Conservation (phyloP, 1,284 basidiomycete species). For the Naganishia sp. region DNA sequence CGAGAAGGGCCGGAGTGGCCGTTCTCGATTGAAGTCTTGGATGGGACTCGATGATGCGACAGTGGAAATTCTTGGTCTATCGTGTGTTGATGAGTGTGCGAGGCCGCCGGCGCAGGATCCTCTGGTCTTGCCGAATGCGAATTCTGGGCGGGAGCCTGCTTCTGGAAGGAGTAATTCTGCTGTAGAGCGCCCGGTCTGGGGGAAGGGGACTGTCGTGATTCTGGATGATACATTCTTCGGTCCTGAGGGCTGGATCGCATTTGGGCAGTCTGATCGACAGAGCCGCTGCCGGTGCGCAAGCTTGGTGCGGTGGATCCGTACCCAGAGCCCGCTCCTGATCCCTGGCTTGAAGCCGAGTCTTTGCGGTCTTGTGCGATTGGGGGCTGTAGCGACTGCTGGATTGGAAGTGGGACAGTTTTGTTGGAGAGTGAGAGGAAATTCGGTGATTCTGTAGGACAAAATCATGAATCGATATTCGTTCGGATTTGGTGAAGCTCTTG, state of each 20-base stretch:
- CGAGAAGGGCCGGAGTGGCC: no score
- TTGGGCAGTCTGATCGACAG: neutral
- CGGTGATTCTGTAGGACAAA: neutral
- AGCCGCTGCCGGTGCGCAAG: constrained; percentile 1
- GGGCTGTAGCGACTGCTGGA: constrained; percentile 14
- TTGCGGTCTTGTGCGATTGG: constrained; percentile 7
- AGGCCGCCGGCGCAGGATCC: no score
- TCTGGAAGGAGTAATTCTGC: constrained; percentile 10
- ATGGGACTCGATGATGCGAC: constrained; percentile 7
- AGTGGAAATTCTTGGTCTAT: neutral
- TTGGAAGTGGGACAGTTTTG: neutral
- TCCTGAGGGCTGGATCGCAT: constrained; percentile 16
- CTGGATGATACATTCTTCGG: constrained; percentile 1
- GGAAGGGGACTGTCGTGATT: constrained; percentile 11
- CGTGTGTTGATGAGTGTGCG: neutral
- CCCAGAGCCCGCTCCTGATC: constrained; percentile 8
- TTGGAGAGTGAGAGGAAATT: constrained; percentile 19
- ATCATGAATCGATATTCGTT: neutral
- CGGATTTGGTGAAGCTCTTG: neutral
- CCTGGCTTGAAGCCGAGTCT: constrained; percentile 22
- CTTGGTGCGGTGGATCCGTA: constrained; percentile 8
- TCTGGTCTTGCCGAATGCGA: neutral
- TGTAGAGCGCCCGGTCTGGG: neutral
- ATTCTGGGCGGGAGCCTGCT: neutral
- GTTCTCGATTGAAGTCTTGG: neutral